A percentile compares a stretch with the other conserved stretches of the same genome.
These are phyloP conservation scores for Pythium coloratum DNA, from an alignment of 352 stramenopile species.

Conservation along the genomic window DNA sequence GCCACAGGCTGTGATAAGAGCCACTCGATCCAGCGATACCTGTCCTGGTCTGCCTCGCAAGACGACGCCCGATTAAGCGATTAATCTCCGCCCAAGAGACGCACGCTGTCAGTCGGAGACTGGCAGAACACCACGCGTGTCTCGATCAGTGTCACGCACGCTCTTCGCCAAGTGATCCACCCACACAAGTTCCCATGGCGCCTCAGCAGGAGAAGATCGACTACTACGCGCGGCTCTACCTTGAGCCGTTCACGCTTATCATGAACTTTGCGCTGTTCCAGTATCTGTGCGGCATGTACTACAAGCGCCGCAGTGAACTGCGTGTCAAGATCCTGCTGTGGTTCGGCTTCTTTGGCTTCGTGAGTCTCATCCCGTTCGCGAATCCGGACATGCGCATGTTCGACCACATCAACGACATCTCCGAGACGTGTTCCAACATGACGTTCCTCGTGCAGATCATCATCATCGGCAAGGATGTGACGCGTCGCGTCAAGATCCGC, in stretches of 20 bases:
- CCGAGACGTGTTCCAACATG: conserved; percentile 18
- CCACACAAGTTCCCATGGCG: not conserved
- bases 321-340: not conserved
- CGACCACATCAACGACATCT: conserved; percentile 24
- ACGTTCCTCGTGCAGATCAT: conserved; percentile 33
- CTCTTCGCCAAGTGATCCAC: no score
- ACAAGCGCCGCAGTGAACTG: not conserved
- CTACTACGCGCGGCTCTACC: not conserved
- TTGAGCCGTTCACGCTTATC: not conserved
- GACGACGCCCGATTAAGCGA: not conserved
- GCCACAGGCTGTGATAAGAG: not conserved
- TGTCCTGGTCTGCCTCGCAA: not conserved
- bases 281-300: not conserved
- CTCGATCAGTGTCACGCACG: not conserved
- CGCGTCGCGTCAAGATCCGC: conserved; percentile 28
- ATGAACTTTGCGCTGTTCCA: not conserved
- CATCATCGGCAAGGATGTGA: conserved; percentile 35
- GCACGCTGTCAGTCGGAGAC: no score
- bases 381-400: conserved; percentile 15
- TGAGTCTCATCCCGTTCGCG: not conserved
- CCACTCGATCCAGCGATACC: not conserved
- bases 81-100: not conserved
- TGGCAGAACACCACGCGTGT: not conserved
- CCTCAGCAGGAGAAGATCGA: not conserved
- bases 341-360: not conserved